phyloP scores from a whole-genome alignment of 257 asterid genomes.

The Primulina huaijiensis region DNA sequence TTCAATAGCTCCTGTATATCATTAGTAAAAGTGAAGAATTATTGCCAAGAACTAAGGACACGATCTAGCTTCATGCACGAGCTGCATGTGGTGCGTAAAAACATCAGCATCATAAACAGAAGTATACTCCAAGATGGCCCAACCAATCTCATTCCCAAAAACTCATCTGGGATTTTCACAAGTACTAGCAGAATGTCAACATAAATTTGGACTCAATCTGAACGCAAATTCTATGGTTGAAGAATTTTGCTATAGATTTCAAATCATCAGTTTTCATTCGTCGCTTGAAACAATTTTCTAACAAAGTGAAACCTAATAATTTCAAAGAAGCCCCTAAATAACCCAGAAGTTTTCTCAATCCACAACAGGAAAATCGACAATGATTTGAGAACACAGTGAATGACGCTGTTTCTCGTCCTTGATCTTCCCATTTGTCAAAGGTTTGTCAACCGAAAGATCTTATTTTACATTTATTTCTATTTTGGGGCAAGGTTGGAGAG shows the following conservation, averaged over 20 bases:
- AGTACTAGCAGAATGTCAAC: background rate
- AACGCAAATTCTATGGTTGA: background rate
- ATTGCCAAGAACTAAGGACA: background rate
- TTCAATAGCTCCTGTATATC: constrained; percentile 63
- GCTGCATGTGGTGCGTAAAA: background rate
- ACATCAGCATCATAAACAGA: background rate
- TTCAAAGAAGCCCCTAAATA: background rate
- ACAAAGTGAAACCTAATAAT: background rate
- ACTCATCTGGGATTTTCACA: background rate
- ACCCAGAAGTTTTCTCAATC: background rate
- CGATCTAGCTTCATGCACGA: background rate
- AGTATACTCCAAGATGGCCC: background rate
- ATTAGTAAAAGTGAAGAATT: constrained; percentile 12
- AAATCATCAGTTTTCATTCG: background rate
- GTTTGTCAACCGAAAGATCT: background rate
- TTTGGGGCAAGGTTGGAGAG: background rate
- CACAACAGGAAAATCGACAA: background rate
- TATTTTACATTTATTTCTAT: background rate
- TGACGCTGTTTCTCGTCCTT: background rate
- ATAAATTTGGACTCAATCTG: background rate
- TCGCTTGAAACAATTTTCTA: background rate
- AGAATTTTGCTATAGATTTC: background rate
- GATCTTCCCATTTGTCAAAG: background rate
- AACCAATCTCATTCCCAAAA: background rate
- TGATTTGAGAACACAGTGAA: background rate